phyloP scores from a whole-genome alignment of 352 stramenopile genomes.

The Thraustotheca clavata region DNA sequence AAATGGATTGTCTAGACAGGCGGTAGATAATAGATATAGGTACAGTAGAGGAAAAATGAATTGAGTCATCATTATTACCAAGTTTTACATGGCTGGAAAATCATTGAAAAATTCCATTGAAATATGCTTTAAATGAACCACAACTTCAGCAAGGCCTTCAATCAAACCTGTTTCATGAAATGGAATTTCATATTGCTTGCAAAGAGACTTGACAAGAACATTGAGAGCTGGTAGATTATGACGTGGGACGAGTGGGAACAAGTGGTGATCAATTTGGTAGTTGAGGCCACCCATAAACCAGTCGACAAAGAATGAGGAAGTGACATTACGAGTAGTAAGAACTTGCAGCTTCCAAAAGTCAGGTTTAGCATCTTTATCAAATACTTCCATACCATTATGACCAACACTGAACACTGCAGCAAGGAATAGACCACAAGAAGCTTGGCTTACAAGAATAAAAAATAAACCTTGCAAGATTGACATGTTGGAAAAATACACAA shows the following conservation, averaged over 20 bases:
- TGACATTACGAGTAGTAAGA: constrained; percentile 96
- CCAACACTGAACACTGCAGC: constrained; percentile 95
- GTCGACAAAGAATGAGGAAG: constrained; percentile 89
- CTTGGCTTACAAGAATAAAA: constrained; percentile 81
- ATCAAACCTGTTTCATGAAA: constrained; percentile 96
- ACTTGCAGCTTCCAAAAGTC: constrained; percentile 99
- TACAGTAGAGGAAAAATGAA: too few species aligned
- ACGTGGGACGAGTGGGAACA: constrained; percentile 96
- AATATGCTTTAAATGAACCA: constrained; percentile 89
- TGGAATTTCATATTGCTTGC: constrained; percentile 93
- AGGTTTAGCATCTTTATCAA: constrained; percentile 91
- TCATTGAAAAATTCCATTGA: constrained; percentile 93
- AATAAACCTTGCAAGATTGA: constrained; percentile 51
- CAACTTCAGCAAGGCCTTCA: constrained; percentile 90
- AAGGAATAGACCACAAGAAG: constrained; percentile 91
- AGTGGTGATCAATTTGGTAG: constrained; percentile 98
- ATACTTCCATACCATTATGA: constrained; percentile 98
- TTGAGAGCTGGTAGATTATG: constrained; percentile 94
- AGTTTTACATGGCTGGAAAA: constrained; percentile 98
- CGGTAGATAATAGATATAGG: too few species aligned
- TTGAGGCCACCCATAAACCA: constrained; percentile 98
- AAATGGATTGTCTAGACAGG: too few species aligned
- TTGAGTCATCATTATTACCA: too few species aligned
- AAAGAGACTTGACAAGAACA: constrained; percentile 93
- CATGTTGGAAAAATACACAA: constrained; percentile 60